phyloP scores from a whole-genome alignment of 768 basidiomycete species.

The Xerocomellus amylosporus region DNA sequence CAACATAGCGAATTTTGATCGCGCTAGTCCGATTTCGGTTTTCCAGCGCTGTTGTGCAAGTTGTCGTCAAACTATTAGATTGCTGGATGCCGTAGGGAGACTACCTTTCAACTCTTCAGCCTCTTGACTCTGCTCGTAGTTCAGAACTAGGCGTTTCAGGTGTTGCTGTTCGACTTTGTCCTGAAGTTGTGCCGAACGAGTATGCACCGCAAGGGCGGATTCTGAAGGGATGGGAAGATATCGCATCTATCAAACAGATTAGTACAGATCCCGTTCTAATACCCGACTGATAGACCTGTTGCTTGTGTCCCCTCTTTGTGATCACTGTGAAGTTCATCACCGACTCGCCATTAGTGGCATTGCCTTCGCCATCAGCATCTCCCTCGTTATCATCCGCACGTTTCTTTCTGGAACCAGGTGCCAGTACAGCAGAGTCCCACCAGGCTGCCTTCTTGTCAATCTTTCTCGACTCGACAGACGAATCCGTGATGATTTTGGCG shows the following conservation, averaged over 20 bases:
- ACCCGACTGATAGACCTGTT: constrained; percentile 54
- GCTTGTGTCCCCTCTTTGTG: constrained; percentile 91
- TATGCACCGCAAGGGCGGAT: constrained; percentile 87
- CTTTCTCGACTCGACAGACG: constrained; percentile 75
- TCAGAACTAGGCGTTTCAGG: constrained; percentile 89
- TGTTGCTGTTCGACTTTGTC: constrained; percentile 97
- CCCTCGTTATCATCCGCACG: constrained; percentile 58
- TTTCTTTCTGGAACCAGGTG: constrained; percentile 63
- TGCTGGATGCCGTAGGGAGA: background rate
- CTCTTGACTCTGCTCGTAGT: constrained; percentile 89
- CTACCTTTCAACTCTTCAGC: constrained; percentile 77
- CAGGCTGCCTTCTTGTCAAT: constrained; percentile 88
- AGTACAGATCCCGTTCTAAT: constrained; percentile 8
- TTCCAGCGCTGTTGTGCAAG: constrained; percentile 52
- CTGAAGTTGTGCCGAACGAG: constrained; percentile 85
- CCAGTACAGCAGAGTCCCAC: constrained; percentile 85
- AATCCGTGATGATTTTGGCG: constrained; percentile 91
- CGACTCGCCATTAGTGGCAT: constrained; percentile 25
- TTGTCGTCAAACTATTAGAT: background rate
- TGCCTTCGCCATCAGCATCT: constrained; percentile 41
- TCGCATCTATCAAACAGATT: constrained; percentile 53
- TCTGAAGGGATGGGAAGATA: constrained; percentile 85
- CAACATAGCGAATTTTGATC: constrained; percentile 76
- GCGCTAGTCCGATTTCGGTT: constrained; percentile 61
- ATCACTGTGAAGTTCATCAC: constrained; percentile 92